A percentile compares a stretch with the other conserved stretches of the same genome.
These are phyloP conservation scores for Cymbidium sinense DNA, from an alignment of 106 monocot genomes.

Conservation along the genomic window DNA sequence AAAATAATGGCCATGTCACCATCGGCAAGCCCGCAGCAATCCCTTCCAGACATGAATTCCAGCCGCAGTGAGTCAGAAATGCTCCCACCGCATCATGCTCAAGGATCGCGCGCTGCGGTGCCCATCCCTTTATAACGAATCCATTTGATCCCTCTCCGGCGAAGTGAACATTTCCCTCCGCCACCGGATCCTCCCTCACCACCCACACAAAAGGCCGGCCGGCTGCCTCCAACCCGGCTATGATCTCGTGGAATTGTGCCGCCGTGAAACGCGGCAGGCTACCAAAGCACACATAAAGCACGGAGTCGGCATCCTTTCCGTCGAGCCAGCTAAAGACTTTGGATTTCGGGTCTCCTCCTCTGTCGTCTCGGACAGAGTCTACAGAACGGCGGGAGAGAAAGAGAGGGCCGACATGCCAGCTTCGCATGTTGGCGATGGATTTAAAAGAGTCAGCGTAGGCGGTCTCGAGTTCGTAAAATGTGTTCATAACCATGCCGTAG, in stretches of 20 bases:
- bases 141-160: slow-evolving; percentile 1
- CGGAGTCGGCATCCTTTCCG: slow-evolving; percentile 16
- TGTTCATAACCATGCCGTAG: slow-evolving; percentile 27
- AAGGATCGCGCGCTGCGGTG: slow-evolving; percentile 16
- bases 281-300: slow-evolving; percentile 45
- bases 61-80: slow-evolving; percentile 5
- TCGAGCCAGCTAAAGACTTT: slow-evolving; percentile 28
- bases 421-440: not conserved
- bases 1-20: slow-evolving; percentile 19
- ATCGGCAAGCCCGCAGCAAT: slow-evolving; percentile 7
- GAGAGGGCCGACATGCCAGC: slow-evolving; percentile 13
- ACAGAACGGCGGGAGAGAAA: not conserved
- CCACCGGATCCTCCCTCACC: not conserved
- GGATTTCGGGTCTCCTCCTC: not conserved
- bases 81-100: slow-evolving; percentile 35
- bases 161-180: not conserved
- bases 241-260: slow-evolving; percentile 30
- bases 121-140: slow-evolving; percentile 25
- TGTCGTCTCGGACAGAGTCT: not conserved
- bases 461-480: slow-evolving; percentile 19
- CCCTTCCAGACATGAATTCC: slow-evolving; percentile 2
- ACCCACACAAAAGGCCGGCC: slow-evolving; percentile 21
- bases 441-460: slow-evolving; percentile 5
- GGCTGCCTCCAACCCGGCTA: slow-evolving; percentile 14
- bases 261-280: slow-evolving; percentile 30